Conservation (phyloP, 306 rosid genomes). For the Quercus mongolica region DNA sequence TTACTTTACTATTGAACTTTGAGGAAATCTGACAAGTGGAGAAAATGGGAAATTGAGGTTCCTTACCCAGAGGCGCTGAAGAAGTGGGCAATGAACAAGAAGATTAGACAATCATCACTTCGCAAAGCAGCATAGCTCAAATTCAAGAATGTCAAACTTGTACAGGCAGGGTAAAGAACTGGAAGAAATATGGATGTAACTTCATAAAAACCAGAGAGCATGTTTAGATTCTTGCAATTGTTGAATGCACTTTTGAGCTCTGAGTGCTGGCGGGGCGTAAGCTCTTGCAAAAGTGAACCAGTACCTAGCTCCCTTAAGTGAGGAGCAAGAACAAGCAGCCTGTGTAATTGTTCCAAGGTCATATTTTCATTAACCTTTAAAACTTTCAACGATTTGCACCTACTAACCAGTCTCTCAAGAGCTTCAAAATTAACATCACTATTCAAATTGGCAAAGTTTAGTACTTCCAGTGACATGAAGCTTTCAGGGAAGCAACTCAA, state of each 20-base stretch:
- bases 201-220: constrained; percentile 78
- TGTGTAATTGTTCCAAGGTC: constrained; percentile 56
- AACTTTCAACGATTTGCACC: constrained; percentile 68
- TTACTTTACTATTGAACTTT: background rate
- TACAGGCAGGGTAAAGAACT: constrained; percentile 62
- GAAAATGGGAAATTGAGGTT: constrained; percentile 4
- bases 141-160: constrained; percentile 69
- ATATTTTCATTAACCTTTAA: constrained; percentile 68
- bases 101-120: constrained; percentile 57
- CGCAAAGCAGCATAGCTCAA: constrained; percentile 61
- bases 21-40: background rate
- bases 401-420: constrained; percentile 70
- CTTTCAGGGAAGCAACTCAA: constrained; percentile 78
- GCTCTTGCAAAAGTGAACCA: constrained; percentile 65
- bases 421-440: constrained; percentile 54
- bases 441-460: constrained; percentile 64
- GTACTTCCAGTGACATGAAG: constrained; percentile 69
- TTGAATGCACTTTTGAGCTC: constrained; percentile 60
- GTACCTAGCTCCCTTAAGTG: constrained; percentile 65
- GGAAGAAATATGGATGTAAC: constrained; percentile 50
- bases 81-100: constrained; percentile 59
- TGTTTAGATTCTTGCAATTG: constrained; percentile 56
- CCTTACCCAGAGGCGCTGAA: constrained; percentile 75
- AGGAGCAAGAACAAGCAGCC: constrained; percentile 54
- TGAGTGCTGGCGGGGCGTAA: constrained; percentile 44